Conservation (phyloP, 371 early-diverging fungal genomes). For the Capillidium rhysosporum region DNA sequence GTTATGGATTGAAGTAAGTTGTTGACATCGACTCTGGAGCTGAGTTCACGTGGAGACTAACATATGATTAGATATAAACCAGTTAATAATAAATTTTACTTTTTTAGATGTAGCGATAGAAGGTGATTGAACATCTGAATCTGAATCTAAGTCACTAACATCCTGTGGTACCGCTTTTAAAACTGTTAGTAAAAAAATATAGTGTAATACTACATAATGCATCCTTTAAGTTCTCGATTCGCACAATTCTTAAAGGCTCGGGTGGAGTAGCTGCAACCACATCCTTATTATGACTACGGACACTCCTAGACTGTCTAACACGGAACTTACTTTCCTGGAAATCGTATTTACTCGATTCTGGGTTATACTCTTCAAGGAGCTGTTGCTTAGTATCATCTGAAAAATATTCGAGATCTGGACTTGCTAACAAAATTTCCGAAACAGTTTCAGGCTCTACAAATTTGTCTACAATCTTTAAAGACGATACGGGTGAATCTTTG, state of each 20-base stretch:
- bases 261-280: not conserved
- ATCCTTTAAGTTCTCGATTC: slow-evolving; percentile 5
- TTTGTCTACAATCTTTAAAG: not conserved
- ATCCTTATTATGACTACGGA: not conserved
- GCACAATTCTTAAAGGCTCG: slow-evolving; percentile 1
- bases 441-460: slow-evolving; percentile 3
- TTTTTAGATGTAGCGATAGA: slow-evolving; percentile 5
- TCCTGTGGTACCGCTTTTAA: not conserved
- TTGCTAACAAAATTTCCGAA: not conserved
- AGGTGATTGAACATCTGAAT: slow-evolving; percentile 3
- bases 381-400: slow-evolving; percentile 3
- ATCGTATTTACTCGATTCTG: slow-evolving; percentile 1
- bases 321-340: slow-evolving; percentile 5
- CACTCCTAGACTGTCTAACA: slow-evolving; percentile 1
- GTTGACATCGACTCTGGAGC: slow-evolving; percentile 4
- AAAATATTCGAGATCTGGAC: not conserved
- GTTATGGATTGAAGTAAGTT: not conserved
- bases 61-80: not conserved
- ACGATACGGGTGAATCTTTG: not conserved
- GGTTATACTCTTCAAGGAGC: slow-evolving; percentile 5
- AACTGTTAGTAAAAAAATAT: not conserved
- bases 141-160: slow-evolving; percentile 3
- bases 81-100: not conserved
- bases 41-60: slow-evolving; percentile 4
- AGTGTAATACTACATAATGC: not conserved